These are phyloP conservation scores for Euphorbia tirucalli DNA, from an alignment of 345 rosid species.

Conservation along the genomic window DNA sequence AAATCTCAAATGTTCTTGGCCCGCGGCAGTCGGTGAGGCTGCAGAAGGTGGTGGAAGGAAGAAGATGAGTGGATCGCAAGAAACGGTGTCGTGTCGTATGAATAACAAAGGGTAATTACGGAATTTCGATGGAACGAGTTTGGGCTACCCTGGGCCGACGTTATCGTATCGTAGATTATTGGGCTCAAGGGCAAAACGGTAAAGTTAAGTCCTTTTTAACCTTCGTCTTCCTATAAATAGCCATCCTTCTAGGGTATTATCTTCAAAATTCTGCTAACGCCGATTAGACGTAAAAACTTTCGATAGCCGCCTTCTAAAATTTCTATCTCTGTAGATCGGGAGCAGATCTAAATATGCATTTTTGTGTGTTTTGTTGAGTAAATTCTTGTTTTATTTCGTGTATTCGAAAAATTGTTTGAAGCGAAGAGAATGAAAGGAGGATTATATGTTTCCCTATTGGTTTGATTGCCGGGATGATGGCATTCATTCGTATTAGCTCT, in stretches of 20 bases:
- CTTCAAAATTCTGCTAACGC: neutral
- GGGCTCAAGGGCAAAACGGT: neutral
- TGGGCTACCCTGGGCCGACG: neutral
- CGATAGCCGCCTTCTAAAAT: neutral
- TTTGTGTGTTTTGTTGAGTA: too few relatives aligned
- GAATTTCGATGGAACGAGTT: neutral
- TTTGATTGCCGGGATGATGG: constrained; percentile 58
- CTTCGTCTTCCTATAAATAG: neutral
- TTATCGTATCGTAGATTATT: neutral
- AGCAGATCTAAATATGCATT: too few relatives aligned
- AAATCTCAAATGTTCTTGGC: too few relatives aligned
- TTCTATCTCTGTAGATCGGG: too few relatives aligned
- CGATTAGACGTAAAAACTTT: neutral
- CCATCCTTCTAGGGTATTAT: neutral
- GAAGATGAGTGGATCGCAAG: neutral
- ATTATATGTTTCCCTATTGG: constrained; percentile 45
- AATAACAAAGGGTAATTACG: neutral
- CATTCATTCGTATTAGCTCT: constrained; percentile 41
- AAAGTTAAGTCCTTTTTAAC: neutral
- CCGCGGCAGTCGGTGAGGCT: neutral
- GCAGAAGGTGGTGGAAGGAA: neutral
- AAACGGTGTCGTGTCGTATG: neutral
- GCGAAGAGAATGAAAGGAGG: constrained; percentile 37
- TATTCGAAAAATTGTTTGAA: too few relatives aligned
- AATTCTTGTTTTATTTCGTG: too few relatives aligned